Base-by-base conservation (phyloP, 2,329 filamentous ascomycete genomes). In the Calonectria ilicicola region DNA sequence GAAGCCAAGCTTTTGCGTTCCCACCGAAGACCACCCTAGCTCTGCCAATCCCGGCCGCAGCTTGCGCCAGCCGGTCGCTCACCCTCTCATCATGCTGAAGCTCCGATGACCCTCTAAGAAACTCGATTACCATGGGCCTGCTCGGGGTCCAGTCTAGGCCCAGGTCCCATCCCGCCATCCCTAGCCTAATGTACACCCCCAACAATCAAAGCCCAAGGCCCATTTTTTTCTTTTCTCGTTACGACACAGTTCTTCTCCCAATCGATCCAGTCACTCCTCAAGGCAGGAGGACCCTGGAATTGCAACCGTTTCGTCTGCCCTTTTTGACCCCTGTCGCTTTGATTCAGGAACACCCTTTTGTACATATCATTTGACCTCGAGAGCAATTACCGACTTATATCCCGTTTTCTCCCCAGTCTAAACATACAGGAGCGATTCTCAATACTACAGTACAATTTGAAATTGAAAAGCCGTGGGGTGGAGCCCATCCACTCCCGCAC, bases 111-210 rank as follows among this genome's bases (percentile, higher is more conserved):
- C 29, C 49, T 42, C 29, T 26, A 17, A 23, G 19, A 46, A 40
- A 21, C 64, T 47, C 51, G 35, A 67, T 60, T 32, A 27, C 32
- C 44, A 38, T 42, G 17, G 27, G 29, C 32, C 29, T 29, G 27
- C 27, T 70, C 27, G 51, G 53, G 47, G 56, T 73, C 71, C 64
- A 32, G 29, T 73, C 71, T 65, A 67, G 71, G 58, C 65, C 40
- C 17, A 38, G 17, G 35, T 32, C 56, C 42, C 17, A 56, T 44
- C 27, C 49, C 19, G 12, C 51, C 58, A 46, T 29, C n/a, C 27
- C 42, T 26, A 53, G 35, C 51, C 51, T 42, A 32, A 51, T 62
- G n/a, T 27, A 67, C 29, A 60, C 51, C 51, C 66, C 56, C 53
- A 62, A 26, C 23, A 44, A 42, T 19, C 47, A 35, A 35, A n/a